Percentiles rank a stretch among this genome's conserved stretches.
phyloP scores from a whole-genome alignment of 495 filamentous ascomycete species.

The Penicillium atrosanguineum region DNA sequence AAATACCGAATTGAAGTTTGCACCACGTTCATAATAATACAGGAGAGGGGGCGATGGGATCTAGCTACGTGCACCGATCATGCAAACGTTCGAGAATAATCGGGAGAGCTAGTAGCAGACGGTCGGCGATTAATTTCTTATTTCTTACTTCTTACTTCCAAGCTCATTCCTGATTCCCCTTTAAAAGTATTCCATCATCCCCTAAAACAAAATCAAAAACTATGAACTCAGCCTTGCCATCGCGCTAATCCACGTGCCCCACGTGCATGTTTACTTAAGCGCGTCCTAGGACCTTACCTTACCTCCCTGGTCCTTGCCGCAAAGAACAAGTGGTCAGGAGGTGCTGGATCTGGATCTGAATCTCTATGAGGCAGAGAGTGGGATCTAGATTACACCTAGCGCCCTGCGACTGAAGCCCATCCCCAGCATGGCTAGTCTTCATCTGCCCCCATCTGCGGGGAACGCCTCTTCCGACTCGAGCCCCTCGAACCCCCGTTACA shows the following conservation, averaged over 20 bases:
- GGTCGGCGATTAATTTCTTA: no score
- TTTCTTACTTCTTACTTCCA: neutral
- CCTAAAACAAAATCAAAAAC: neutral
- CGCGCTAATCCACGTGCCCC: neutral
- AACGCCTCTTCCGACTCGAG: constrained; percentile 27
- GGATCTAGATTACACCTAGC: neutral
- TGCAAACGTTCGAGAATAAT: no score
- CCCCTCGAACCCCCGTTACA: constrained; percentile 32
- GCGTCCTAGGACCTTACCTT: neutral
- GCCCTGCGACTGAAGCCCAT: neutral
- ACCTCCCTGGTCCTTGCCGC: neutral
- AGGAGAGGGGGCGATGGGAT: no score
- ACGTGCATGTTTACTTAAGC: neutral
- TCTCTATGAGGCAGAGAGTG: neutral
- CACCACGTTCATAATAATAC: no score
- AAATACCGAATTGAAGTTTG: no score
- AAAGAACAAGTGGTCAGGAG: neutral
- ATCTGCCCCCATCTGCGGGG: constrained; percentile 27
- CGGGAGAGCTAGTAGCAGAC: no score
- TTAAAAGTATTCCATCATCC: neutral
- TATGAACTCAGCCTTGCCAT: neutral
- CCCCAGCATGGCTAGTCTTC: constrained; percentile 24
- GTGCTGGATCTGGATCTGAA: no score
- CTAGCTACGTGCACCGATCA: no score
- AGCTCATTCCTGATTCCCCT: neutral